Conservation (phyloP, 2,329 filamentous ascomycete species). For the Cadophora malorum region DNA sequence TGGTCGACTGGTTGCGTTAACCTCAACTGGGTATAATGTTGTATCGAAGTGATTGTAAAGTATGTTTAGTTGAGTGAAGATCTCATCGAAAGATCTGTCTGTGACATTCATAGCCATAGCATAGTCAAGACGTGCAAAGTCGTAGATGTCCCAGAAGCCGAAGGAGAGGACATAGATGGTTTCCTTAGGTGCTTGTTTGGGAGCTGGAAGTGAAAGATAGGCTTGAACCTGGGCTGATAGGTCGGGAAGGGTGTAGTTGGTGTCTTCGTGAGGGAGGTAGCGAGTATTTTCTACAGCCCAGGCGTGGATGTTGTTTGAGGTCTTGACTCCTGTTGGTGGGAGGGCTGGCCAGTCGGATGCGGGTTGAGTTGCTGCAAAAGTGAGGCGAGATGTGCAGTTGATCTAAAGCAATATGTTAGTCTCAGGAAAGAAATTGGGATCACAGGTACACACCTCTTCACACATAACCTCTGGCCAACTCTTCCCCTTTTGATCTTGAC, state of each 20-base stretch:
- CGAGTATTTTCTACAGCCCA: slow-evolving; percentile 17
- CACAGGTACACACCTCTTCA: slow-evolving; percentile 39
- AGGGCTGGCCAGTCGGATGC: slow-evolving; percentile 30
- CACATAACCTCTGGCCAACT: slow-evolving; percentile 42
- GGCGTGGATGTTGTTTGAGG: slow-evolving; percentile 37
- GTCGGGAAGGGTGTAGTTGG: slow-evolving; percentile 37
- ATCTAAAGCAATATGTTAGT: slow-evolving; percentile 32
- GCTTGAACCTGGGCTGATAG: slow-evolving; percentile 40
- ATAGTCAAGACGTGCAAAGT: slow-evolving; percentile 38
- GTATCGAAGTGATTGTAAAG: slow-evolving; percentile 37
- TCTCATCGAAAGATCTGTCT: slow-evolving; percentile 33
- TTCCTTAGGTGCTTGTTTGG: slow-evolving; percentile 25
- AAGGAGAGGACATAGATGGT: slow-evolving; percentile 43
- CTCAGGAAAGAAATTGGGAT: not conserved
- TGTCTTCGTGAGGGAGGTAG: slow-evolving; percentile 9
- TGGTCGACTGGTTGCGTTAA: slow-evolving; percentile 2
- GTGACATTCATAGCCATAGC: slow-evolving; percentile 28
- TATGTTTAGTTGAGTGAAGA: slow-evolving; percentile 42
- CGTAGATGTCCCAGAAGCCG: slow-evolving; percentile 46
- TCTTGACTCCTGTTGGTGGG: slow-evolving; percentile 38
- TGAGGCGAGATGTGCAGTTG: slow-evolving; percentile 41
- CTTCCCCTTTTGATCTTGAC: slow-evolving; percentile 34
- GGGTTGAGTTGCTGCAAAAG: slow-evolving; percentile 41
- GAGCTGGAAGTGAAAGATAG: slow-evolving; percentile 37
- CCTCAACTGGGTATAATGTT: slow-evolving; percentile 15